Evolutionary conservation across 331 rosid species (phyloP).

Genomic region (Malus hybrid): DNA sequence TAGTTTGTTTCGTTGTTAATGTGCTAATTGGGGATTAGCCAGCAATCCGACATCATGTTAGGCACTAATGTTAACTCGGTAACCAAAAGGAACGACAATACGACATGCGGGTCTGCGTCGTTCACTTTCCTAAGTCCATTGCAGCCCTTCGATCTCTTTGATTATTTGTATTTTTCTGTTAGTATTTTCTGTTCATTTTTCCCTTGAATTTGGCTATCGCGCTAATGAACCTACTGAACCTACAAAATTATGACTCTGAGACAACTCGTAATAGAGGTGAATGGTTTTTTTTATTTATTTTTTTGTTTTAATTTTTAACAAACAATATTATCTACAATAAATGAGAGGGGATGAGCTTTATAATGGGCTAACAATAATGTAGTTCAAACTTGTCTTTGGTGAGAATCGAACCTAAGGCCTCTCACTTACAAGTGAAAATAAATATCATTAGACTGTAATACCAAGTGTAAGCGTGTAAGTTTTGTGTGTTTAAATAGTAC

Average conservation of each 20-base stretch:
- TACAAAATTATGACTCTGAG: no score
- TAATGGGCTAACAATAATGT: no score
- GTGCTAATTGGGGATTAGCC: background rate
- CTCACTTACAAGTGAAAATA: no score
- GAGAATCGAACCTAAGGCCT: no score
- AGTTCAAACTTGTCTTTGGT: accelerated
- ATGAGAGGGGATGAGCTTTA: accelerated
- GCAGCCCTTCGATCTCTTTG: no score
- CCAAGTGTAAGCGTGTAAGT: no score
- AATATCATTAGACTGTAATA: no score
- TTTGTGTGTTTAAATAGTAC: no score
- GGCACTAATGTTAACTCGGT: background rate
- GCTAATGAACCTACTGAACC: background rate
- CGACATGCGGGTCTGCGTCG: background rate
- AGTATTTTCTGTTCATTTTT: background rate
- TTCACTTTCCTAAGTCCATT: background rate
- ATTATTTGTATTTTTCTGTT: background rate
- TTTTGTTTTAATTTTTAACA: no score
- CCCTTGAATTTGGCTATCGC: background rate
- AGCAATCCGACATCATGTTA: conserved; percentile 17
- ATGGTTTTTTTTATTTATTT: no score
- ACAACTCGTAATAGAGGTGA: no score
- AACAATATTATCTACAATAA: no score
- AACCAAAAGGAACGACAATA: background rate
- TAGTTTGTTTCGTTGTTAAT: background rate